Percentiles rank a stretch among this genome's conserved stretches.
Evolutionary conservation across 1,139 yeast species (phyloP).

Genomic region (Williopsis jadinii): DNA sequence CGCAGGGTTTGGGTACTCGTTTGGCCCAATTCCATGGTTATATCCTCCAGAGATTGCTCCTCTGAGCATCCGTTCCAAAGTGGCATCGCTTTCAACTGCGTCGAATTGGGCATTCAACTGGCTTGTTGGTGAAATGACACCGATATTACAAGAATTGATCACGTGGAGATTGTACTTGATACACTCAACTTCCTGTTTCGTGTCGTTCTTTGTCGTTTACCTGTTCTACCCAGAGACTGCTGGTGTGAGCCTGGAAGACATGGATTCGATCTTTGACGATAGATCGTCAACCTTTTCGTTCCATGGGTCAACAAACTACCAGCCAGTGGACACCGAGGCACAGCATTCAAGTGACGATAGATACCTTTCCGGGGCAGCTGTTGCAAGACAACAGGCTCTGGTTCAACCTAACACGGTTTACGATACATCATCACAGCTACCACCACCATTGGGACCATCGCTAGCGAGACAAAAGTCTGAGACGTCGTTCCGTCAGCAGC

Average conservation of each 20-base stretch:
- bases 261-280: constrained; percentile 78
- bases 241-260: constrained; percentile 82
- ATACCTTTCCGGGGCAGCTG: constrained; percentile 25
- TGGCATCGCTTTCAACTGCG: constrained; percentile 87
- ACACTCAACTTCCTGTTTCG: constrained; percentile 70
- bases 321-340: constrained; percentile 19
- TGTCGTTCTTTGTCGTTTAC: constrained; percentile 65
- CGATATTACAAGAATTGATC: constrained; percentile 69
- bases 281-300: constrained; percentile 33
- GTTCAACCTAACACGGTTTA: constrained; percentile 8
- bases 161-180: constrained; percentile 77
- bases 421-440: not conserved
- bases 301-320: constrained; percentile 18
- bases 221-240: constrained; percentile 82
- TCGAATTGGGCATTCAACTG: constrained; percentile 95
- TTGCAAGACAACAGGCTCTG: constrained; percentile 23
- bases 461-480: constrained; percentile 17
- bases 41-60: constrained; percentile 88
- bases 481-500: constrained; percentile 15
- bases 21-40: constrained; percentile 97
- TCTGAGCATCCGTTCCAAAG: constrained; percentile 80
- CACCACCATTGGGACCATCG: not conserved
- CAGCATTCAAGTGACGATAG: constrained; percentile 2
- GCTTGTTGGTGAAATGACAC: constrained; percentile 87
- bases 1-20: constrained; percentile 79